Percentiles rank a stretch among this genome's conserved stretches.
These are phyloP conservation scores for Globisporangium echinulatum DNA, from an alignment of 352 stramenopile species.

Conservation along the genomic window DNA sequence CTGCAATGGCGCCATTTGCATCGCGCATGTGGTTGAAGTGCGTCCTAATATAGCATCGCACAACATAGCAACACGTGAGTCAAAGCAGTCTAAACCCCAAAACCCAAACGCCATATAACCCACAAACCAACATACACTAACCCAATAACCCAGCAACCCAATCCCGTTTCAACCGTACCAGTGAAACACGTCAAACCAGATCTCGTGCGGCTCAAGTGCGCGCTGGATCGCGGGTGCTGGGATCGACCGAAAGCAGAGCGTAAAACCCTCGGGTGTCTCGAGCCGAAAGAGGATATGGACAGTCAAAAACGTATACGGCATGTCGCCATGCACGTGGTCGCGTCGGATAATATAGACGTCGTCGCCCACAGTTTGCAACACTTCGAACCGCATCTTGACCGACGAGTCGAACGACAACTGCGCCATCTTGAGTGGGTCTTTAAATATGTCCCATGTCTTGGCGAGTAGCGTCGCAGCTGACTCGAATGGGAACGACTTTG, in stretches of 20 bases:
- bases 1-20: conserved; percentile 21
- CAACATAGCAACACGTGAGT: background rate
- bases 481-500: conserved; percentile 31
- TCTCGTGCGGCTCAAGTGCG: conserved; percentile 34
- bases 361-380: conserved; percentile 47
- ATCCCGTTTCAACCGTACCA: conserved; percentile 19
- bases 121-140: background rate
- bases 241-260: conserved; percentile 56
- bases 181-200: conserved; percentile 60
- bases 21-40: conserved; percentile 52
- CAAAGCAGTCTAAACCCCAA: too few relatives aligned
- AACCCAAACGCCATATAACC: too few relatives aligned
- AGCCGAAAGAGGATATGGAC: conserved; percentile 57
- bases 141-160: too few relatives aligned
- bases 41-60: conserved; percentile 14
- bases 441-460: conserved; percentile 39
- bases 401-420: conserved; percentile 39
- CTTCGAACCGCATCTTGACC: conserved; percentile 36
- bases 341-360: conserved; percentile 51
- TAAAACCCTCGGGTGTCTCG: conserved; percentile 46
- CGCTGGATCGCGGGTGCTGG: conserved; percentile 38
- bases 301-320: conserved; percentile 47
- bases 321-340: conserved; percentile 36
- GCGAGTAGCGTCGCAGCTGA: conserved; percentile 27
- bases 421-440: conserved; percentile 31